phyloP scores from a whole-genome alignment of 2,329 filamentous ascomycete species.

The Fusarium sp. region DNA sequence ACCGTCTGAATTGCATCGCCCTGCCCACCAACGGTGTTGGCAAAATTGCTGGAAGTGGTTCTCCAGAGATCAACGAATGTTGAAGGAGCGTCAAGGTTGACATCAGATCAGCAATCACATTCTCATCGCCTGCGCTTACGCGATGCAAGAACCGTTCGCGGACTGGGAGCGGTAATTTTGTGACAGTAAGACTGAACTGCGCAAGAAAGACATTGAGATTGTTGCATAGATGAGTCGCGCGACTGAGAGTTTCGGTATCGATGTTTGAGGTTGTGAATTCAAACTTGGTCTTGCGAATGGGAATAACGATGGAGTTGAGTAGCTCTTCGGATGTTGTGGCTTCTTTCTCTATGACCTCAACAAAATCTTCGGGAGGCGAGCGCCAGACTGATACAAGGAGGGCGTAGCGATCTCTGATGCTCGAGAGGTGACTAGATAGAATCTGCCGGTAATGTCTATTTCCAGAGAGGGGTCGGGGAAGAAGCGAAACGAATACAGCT shows the following conservation, averaged over 20 bases:
- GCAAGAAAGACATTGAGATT: constrained; percentile 25
- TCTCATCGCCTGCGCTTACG: constrained; percentile 13
- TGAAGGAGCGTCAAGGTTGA: constrained; percentile 25
- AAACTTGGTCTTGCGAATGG: constrained; percentile 20
- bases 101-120: constrained; percentile 18
- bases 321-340: constrained; percentile 15
- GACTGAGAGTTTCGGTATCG: constrained; percentile 19
- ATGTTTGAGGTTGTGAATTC: constrained; percentile 29
- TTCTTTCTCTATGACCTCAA: constrained; percentile 21
- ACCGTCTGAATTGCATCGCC: constrained; percentile 21
- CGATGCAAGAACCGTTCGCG: constrained; percentile 19
- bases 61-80: constrained; percentile 21
- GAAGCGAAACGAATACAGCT: constrained; percentile 16
- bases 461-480: constrained; percentile 11
- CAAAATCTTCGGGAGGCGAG: constrained; percentile 8
- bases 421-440: constrained; percentile 16
- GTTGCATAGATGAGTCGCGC: constrained; percentile 15
- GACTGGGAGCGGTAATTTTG: constrained; percentile 13
- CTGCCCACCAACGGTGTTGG: constrained; percentile 21
- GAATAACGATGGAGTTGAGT: constrained; percentile 16
- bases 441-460: constrained; percentile 24
- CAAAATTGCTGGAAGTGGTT: constrained; percentile 14
- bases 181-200: constrained; percentile 20
- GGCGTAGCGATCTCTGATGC: constrained; percentile 19
- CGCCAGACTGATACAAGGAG: constrained; percentile 19